phyloP scores from a whole-genome alignment of 75 land plant species.

The Isoetes taiwanensis region DNA sequence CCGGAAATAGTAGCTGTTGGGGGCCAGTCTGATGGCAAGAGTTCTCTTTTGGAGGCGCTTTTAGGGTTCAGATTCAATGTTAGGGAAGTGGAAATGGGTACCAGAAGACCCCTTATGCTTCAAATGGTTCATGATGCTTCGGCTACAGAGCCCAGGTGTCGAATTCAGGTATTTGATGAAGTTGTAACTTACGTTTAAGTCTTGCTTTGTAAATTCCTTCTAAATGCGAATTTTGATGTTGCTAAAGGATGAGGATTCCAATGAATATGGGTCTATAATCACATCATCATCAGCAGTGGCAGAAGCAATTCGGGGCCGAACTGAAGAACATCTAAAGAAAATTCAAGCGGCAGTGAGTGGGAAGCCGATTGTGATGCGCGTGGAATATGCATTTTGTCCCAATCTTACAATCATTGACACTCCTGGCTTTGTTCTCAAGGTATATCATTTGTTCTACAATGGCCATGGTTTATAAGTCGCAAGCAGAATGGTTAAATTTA shows the following conservation, averaged over 20 bases:
- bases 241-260: not conserved
- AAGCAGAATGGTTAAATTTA: too few relatives aligned
- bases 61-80: conserved; percentile 90
- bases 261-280: not conserved
- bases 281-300: not conserved
- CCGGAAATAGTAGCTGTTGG: conserved; percentile 94
- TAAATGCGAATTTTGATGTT: too few relatives aligned
- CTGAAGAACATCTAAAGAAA: conserved; percentile 2
- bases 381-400: conserved; percentile 3
- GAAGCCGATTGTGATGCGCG: conserved; percentile 6
- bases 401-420: conserved; percentile 8
- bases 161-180: conserved; percentile 75
- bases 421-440: conserved; percentile 2
- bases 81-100: conserved; percentile 96
- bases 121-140: conserved; percentile 90
- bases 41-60: conserved; percentile 87
- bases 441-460: too few relatives aligned
- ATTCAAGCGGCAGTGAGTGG: conserved; percentile 1
- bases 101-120: conserved; percentile 78
- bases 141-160: conserved; percentile 80
- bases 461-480: too few relatives aligned
- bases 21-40: conserved; percentile 95
- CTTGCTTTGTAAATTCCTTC: too few relatives aligned
- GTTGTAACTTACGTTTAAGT: too few relatives aligned
- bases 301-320: not conserved